Evolutionary conservation across 2,329 filamentous ascomycete genomes (phyloP), one percentile per base, ranked within the genome.

Genomic region (Beauveria australis): DNA sequence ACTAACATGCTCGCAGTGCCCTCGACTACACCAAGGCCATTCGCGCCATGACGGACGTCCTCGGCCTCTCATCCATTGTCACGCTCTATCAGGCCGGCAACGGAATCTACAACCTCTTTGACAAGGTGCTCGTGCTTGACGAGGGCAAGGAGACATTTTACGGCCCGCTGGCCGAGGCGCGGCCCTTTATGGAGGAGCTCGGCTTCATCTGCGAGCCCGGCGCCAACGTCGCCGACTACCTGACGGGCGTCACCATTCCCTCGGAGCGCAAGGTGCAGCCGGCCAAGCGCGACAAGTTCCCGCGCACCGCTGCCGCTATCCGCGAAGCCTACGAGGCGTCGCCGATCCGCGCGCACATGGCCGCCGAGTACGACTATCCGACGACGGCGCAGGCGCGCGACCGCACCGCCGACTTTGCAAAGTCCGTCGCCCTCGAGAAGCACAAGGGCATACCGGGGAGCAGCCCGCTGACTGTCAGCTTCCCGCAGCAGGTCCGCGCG

Each of bases 1-100:
- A 40, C 61, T 65, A 49, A 64, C 28, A 28, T 3, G 5, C 14
- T 18, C 2, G 5, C 26, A 77, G 74, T 4, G 86, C 85, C 1
- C 73, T 87, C 1, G 79, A 86, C 57, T 87, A 80, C 67, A 76
- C 80, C 30, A 84, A 83, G 66, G 80, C 82, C 2, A 72, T 89
- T n/a, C 76, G 86, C 8, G 80, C 82, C 5, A 76, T 88, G 79
- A 88, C 86, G 0, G 84, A 89, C 63, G 78, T 85, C 1, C 73
- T 83, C 4, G 82, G 83, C 0, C 73, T 87, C 4, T 75, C 83
- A 0, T 81, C 83, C 0, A 82, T 88, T 52, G 83, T 87, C 14
- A 87, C 85, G 0, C 75, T 89, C 0, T 89, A 90, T 68, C 87
- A 89, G 67, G 87, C 87, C 3, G 84, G 85, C 6, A 87, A 89